Evolutionary conservation across 768 basidiomycete genomes (phyloP).

Genomic region (Tubosaeta sp.): DNA sequence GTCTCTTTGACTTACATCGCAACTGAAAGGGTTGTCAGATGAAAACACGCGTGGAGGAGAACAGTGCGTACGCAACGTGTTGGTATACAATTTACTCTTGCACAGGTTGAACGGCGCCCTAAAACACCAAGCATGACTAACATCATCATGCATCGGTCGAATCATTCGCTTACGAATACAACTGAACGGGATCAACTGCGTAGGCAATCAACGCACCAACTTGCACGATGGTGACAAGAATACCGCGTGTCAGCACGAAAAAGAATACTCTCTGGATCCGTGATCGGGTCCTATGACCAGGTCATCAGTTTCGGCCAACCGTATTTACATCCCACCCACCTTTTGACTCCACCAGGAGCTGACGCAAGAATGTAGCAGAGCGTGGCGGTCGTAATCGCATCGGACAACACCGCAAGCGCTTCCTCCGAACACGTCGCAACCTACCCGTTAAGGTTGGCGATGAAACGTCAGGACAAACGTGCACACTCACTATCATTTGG

Average conservation of each 20-base stretch:
- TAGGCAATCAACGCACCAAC: slow-evolving; percentile 1
- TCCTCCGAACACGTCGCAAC: slow-evolving; percentile 2
- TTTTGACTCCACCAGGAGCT: slow-evolving; percentile 4
- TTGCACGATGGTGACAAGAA: slow-evolving; percentile 13
- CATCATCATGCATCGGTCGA: background rate
- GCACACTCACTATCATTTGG: background rate
- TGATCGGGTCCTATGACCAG: slow-evolving; percentile 3
- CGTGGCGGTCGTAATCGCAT: slow-evolving; percentile 6
- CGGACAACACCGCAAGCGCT: slow-evolving; percentile 3
- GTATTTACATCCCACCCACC: background rate
- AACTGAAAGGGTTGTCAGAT: slow-evolving; percentile 1
- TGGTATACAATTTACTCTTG: slow-evolving; percentile 7
- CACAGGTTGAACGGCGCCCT: slow-evolving; percentile 8
- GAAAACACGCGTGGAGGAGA: background rate
- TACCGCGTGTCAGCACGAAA: slow-evolving; percentile 13
- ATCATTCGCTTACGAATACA: slow-evolving; percentile 10
- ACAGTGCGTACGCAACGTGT: slow-evolving; percentile 1
- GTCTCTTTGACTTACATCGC: slow-evolving; percentile 5
- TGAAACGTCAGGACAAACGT: background rate
- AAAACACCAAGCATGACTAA: background rate
- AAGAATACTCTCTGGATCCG: slow-evolving; percentile 8
- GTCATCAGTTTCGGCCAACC: background rate
- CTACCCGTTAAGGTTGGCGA: background rate
- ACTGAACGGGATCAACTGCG: background rate
- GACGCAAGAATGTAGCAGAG: slow-evolving; percentile 12